Base-by-base conservation (phyloP, 2,329 filamentous ascomycete species). In the Penicillium sp. region DNA sequence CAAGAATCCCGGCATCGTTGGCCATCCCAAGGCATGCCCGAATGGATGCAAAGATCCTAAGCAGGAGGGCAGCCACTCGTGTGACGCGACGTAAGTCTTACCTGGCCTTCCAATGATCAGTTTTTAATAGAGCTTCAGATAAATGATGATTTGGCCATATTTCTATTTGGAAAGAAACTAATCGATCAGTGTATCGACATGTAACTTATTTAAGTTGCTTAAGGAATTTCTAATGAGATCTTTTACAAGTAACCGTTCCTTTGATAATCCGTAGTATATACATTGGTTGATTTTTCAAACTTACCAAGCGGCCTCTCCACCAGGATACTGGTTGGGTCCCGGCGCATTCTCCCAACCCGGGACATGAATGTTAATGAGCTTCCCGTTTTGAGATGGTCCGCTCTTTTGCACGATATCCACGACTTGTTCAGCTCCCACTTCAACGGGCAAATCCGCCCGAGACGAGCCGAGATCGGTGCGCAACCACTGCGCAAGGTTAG, bases 301-400 rank as follows among this genome's bases (percentile, higher is more conserved):
- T 23, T 20, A 75, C 73, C 71, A 75, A 6, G 66, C 65, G 3
- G 68, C 29, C 41, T 70, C 67, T 40, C 62, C 56, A n/a, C 74
- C 75, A 61, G 72, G 63, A 57, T 77, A 77, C 48, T 66, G 58
- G 56, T 75, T 72, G 2, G 81, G 60, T 4, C 62, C 63, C 41
- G 58, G 51, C 6, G 54, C 60, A n/a, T 72, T 54, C 55, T 75
- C 69, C 69, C 71, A 76, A 1, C 74, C 75, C 0, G 69, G 61
- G 5, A 77, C 69, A 53, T 67, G 63, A 22, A 79, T 73, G 43
- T 77, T 76, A 14, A 73, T 25, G 42, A 83, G 86, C 58, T 77
- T 83, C 12, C 79, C 79, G 58, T 72, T 78, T 27, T 74, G 71
- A 50, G 73, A 69, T 3, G 73, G 69, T 0, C 68, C 75, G 8